Evolutionary conservation across 805 yeast genomes (phyloP).

Genomic region (Metschnikowia arizonensis): DNA sequence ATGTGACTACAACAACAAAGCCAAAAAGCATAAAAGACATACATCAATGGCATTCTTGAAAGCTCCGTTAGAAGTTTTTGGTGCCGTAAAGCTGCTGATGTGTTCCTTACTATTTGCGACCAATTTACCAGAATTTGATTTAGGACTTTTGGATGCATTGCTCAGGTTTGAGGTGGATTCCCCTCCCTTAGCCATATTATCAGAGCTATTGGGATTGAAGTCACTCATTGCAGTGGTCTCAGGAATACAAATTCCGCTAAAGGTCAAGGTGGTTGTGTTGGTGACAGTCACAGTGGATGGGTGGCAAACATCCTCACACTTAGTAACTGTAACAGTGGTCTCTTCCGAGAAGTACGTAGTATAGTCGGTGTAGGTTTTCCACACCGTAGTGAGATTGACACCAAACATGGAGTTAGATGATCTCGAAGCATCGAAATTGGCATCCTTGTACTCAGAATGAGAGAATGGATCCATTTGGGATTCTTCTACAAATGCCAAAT

Average conservation of each 20-base stretch:
- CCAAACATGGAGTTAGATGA: no score
- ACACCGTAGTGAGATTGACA: no score
- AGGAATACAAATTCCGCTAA: neutral
- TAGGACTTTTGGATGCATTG: neutral
- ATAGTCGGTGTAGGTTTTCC: neutral
- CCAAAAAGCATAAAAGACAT: neutral
- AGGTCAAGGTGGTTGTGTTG: neutral
- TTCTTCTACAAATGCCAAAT: no score
- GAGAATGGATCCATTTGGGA: no score
- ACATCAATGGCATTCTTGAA: neutral
- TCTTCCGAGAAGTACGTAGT: neutral
- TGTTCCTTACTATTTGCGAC: neutral
- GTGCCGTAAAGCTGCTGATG: neutral
- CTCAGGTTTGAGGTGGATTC: no score
- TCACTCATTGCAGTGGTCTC: neutral
- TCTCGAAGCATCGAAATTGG: no score
- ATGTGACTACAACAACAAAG: neutral
- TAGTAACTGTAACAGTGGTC: neutral
- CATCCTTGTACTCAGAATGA: no score
- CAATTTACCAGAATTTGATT: neutral
- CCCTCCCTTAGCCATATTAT: no score
- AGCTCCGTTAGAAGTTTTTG: neutral
- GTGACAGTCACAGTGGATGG: neutral
- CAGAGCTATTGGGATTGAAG: no score
- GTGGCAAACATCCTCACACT: neutral